Percentiles rank a stretch among this genome's conserved stretches.
phyloP scores from a whole-genome alignment of 176 grass and related monocot genomes.

The Tillandsia fasciculata region DNA sequence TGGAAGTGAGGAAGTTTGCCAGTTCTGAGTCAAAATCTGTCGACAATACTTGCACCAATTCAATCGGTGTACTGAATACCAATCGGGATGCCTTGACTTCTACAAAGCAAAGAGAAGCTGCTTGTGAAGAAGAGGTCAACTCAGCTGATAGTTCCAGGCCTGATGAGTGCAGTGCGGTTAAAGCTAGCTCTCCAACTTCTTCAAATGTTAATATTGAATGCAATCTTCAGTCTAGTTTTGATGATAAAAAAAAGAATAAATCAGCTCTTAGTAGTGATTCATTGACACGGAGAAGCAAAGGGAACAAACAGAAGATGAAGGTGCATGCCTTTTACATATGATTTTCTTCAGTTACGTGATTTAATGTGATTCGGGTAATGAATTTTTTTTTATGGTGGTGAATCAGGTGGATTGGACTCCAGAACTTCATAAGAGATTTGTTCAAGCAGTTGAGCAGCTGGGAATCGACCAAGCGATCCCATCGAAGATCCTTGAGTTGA shows the following conservation, averaged over 20 bases:
- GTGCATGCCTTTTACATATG: slow-evolving; percentile 11
- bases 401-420: slow-evolving; percentile 43
- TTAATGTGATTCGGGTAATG: background rate
- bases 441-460: slow-evolving; percentile 44
- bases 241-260: slow-evolving; percentile 22
- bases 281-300: slow-evolving; percentile 16
- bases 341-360: background rate
- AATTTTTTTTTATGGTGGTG: background rate
- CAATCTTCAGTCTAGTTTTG: background rate
- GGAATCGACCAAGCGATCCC: slow-evolving; percentile 45
- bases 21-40: slow-evolving; percentile 17
- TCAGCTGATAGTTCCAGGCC: slow-evolving; percentile 25
- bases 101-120: slow-evolving; percentile 1
- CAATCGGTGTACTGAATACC: slow-evolving; percentile 11
- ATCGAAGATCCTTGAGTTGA: slow-evolving; percentile 46
- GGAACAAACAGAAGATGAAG: slow-evolving; percentile 37
- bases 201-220: background rate
- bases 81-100: slow-evolving; percentile 2
- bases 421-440: slow-evolving; percentile 43
- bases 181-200: slow-evolving; percentile 12
- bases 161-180: slow-evolving; percentile 28
- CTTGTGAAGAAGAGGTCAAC: slow-evolving; percentile 28
- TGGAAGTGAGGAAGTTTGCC: background rate
- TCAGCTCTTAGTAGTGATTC: background rate
- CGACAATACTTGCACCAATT: slow-evolving; percentile 30